Evolutionary conservation across 345 rosid species (phyloP), one percentile per base, ranked within the genome.

Genomic region (Citrus australasica): DNA sequence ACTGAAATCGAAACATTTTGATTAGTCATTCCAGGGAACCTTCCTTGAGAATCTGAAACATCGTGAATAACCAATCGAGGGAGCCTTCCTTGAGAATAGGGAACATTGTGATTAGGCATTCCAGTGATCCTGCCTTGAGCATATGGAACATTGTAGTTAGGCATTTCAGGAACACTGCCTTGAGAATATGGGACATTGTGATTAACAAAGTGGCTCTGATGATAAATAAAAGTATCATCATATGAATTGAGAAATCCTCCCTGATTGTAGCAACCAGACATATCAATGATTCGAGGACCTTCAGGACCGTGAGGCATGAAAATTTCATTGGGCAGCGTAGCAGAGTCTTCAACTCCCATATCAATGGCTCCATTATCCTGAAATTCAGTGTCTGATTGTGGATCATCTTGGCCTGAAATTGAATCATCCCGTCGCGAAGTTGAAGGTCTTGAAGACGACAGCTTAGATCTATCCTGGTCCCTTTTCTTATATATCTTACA

Each of bases 401-500:
- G 40, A 51, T 30, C 69, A 35, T 21, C 42, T 33, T 4, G 74
- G 27, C 32, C 8, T 22, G 40, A 46, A 11, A 46, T 46, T 46
- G 51, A 28, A 61, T 27, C 58, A 25, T 38, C 68, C 37, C 10
- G 19, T 28, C 16, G 17, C 9, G 10, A 8, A 22, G 16, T 28
- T 40, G 38, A 16, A 27, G 10, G 2, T 25, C 25, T 62, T 16
- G 58, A 17, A 53, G 58, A 17, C 22, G 7, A 53, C 7, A 53
- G 58, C 58, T 7, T 24, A 28, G 17, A 37, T 24, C 63, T 74
- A 32, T 5, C 46, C 48, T 1, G 6, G 6, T 4, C 69, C 27
- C 10, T 21, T 66, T 79, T 83, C 73, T 69, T 79, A 30, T 80
- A 74, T 17, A 83, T 40, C 67, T 62, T 80, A 60, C 85, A 83